phyloP scores from a whole-genome alignment of 2,329 filamentous ascomycete genomes.

The Scolecobasidium constrictum region DNA sequence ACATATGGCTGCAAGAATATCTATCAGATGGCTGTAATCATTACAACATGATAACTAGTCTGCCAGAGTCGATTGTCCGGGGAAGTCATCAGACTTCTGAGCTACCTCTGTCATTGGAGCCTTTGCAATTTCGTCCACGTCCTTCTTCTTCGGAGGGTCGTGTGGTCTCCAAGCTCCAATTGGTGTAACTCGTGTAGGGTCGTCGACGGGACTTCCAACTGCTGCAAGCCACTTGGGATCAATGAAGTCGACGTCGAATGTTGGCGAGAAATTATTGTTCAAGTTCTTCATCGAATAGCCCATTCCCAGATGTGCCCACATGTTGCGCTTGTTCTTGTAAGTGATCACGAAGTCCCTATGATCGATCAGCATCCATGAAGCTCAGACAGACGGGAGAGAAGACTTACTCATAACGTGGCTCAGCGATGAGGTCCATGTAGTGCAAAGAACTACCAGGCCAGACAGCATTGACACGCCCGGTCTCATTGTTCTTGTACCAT shows the following conservation, averaged over 20 bases:
- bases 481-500: conserved; percentile 36
- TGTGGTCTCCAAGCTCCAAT: neutral
- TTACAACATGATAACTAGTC: no score
- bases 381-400: no score
- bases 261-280: conserved; percentile 26
- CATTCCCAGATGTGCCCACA: conserved; percentile 32
- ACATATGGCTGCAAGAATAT: no score
- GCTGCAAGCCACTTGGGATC: conserved; percentile 30
- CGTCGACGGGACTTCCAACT: conserved; percentile 12
- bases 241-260: conserved; percentile 28
- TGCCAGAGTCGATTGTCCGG: neutral
- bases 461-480: conserved; percentile 25
- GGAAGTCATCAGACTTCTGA: neutral
- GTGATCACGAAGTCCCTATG: conserved; percentile 29
- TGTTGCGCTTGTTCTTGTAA: conserved; percentile 26
- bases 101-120: no score
- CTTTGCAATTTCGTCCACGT: neutral
- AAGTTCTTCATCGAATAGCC: conserved; percentile 22
- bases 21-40: no score
- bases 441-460: conserved; percentile 42
- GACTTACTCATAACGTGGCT: conserved; percentile 26
- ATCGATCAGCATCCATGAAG: no score
- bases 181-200: neutral
- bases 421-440: conserved; percentile 29
- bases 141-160: neutral